Base-by-base conservation (phyloP, 75 land plant species). In the Gnetum montanum region DNA sequence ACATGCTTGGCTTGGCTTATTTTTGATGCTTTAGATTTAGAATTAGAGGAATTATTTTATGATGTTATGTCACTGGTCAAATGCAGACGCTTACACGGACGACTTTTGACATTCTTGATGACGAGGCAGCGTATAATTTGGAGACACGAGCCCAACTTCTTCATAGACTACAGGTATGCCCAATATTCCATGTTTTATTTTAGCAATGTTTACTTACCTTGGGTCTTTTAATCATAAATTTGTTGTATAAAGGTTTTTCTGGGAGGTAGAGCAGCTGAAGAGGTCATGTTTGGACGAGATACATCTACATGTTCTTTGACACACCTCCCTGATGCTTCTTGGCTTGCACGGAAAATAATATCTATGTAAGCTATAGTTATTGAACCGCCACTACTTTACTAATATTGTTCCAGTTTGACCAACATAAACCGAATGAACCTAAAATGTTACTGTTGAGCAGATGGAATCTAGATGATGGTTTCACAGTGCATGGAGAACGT, bases 251-350 rank as follows among this genome's bases (percentile, higher is more conserved):
- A 90, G 96, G 96, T 92, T 7, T 49, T 88, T 13, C 68, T 92
- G 23, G 98, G 86, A 31, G 94, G 85, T 3, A 70, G 98, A 40
- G 92, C 92, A 44, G 89, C 89, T 22, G 94, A 92, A 63, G 94
- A 88, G 67, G 85, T 88, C 35, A 84, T 92, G 63, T 92, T 64
- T 75, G 98, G 98, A 7, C 71, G 73, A 24, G 84, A 92, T 54
- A 88, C 86, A 26, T 92, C 98, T 8, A 77, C 48, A 52, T 79
- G 70, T 35, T 88, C 98, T 15, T 58, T 74, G 48, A 47, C 44
- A 23, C 79, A 83, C 51, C 78, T 88, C 51, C 75, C 80, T 8
- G 90, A 92, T 74, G 98, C 94, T 40, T 68, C 87, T 37, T 88
- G 98, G 95, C 84, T 92, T 24, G 98, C 94, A 40, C 83, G 84